phyloP scores from a whole-genome alignment of 75 land plant species.

The Azolla pinnata region DNA sequence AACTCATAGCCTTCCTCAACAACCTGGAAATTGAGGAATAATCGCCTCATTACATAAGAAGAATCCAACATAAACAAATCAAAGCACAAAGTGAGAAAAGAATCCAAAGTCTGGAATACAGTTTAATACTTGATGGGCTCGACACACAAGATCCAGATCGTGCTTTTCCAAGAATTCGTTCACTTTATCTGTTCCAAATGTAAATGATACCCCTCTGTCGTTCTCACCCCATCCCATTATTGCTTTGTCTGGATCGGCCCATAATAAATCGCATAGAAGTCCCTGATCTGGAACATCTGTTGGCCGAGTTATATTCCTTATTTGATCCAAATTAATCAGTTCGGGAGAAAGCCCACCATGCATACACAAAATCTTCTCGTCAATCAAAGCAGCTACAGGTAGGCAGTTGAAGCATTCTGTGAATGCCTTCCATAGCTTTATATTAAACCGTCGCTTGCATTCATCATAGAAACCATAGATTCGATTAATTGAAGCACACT shows the following conservation, averaged over 20 bases:
- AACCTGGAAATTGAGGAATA: conserved; percentile 26
- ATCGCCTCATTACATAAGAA: not conserved
- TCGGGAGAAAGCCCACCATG: conserved; percentile 67
- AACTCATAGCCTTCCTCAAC: conserved; percentile 63
- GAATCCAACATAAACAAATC: not conserved
- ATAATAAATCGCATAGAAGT: conserved; percentile 47
- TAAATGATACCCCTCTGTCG: conserved; percentile 50
- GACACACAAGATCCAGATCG: conserved; percentile 48
- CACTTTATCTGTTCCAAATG: conserved; percentile 48
- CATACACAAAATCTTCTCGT: conserved; percentile 57
- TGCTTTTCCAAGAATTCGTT: conserved; percentile 46
- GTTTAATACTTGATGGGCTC: conserved; percentile 47
- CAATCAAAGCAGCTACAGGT: conserved; percentile 50
- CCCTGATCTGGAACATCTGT: conserved; percentile 55
- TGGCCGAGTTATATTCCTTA: conserved; percentile 41
- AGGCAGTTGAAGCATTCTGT: conserved; percentile 57
- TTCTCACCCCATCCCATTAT: conserved; percentile 49
- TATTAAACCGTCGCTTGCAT: conserved; percentile 53
- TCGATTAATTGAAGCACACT: conserved; percentile 55
- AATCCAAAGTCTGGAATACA: no score
- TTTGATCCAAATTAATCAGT: conserved; percentile 37
- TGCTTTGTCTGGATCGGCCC: conserved; percentile 56
- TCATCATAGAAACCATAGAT: conserved; percentile 64
- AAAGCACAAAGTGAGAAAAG: no score
- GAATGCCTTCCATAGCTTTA: conserved; percentile 48